Evolutionary conservation across 192 early-diverging fungal genomes (phyloP), one percentile per base, ranked within the genome.

Genomic region (Tieghemiomyces parasiticus): DNA sequence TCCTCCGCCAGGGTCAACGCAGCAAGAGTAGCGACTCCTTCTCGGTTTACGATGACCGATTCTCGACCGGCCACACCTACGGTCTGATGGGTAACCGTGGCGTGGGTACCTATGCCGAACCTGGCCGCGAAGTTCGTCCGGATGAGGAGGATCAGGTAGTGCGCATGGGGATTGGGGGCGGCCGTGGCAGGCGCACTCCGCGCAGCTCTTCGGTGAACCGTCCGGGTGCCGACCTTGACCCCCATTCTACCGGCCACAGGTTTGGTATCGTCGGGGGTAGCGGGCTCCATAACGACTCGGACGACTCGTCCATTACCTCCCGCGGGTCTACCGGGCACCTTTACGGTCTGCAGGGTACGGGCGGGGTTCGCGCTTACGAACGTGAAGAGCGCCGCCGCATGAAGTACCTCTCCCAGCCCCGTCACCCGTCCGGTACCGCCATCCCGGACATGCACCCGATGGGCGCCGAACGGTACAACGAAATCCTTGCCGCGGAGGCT

Each of bases 181-280:
- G n/a, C 16, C 50, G 50, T 25, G 50, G 50, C 1, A 20, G 14
- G 38, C 9, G 38, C 9, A 12, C 38, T 16, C 38, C 38, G 16
- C 38, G 16, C 9, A 44, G 9, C 38, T 12, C 8, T 8, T 44
- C 9, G 20, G 25, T 2, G 16, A 9, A 8, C 29, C 20, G 22
- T 26, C 50, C 50, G 2, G 50, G 50, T 0, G 50, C 50, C 50
- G 50, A 52, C 50, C 28, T 52, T 2, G 50, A 52, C 28, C 50
- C 50, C 50, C 20, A 52, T 9, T 52, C 50, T 26, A 52, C 50
- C 14, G 50, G 50, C 14, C 50, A 28, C 26, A 14, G 26, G 25
- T n/a, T n/a, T n/a, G n/a, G n/a, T n/a, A n/a, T n/a, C n/a, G n/a
- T n/a, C n/a, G n/a, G n/a, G n/a, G n/a, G n/a, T n/a, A n/a, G n/a